Base-by-base conservation (phyloP, 805 yeast genomes). In the Ogataea paradorogensis region DNA sequence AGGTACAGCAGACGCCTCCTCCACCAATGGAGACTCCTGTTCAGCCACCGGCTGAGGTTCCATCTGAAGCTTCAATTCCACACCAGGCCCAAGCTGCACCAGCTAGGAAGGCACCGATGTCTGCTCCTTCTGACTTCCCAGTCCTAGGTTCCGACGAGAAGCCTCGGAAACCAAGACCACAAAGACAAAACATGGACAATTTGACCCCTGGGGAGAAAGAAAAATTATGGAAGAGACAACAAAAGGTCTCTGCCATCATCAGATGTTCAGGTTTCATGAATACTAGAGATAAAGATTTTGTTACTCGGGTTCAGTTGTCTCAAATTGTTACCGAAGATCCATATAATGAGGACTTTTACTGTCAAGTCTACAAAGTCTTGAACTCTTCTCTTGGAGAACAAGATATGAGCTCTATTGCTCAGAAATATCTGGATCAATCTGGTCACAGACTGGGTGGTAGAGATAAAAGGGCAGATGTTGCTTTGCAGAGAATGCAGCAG, bases 301-400 rank as follows among this genome's bases (percentile, higher is more conserved):
- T 93, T 35, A 88, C 96, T 30, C 77, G 97, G 60, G 82, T 90
- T 58, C 99, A 93, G 65, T 74, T 93, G 48, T 88, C 96, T 35
- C 96, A 90, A 62, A 84, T 93, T 64, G 96, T 93, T 35, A 85
- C 96, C 9, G 97, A 90, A 41, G 98, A 93, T 64, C 99, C 99
- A 10, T 87, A 85, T 63, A 88, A 86, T 57, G 99, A 93, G 64
- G 99, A 93, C 68, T 93, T 91, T 58, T 93, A 93, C 60, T 87
- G 83, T 57, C 98, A 93, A 64, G 96, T 93, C 29, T 86, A 79
- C 66, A 84, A 90, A 55, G 78, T 84, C 48, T 70, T 85, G 48
- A 82, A 82, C 55, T 68, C 70, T 21, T 71, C 80, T 3, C 77
- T 74, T 46, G 76, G 74, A 51, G 71, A 70, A 28, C 76, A 71